Evolutionary conservation across 2,329 filamentous ascomycete genomes (phyloP).

Genomic region (Alternaria infectoria): DNA sequence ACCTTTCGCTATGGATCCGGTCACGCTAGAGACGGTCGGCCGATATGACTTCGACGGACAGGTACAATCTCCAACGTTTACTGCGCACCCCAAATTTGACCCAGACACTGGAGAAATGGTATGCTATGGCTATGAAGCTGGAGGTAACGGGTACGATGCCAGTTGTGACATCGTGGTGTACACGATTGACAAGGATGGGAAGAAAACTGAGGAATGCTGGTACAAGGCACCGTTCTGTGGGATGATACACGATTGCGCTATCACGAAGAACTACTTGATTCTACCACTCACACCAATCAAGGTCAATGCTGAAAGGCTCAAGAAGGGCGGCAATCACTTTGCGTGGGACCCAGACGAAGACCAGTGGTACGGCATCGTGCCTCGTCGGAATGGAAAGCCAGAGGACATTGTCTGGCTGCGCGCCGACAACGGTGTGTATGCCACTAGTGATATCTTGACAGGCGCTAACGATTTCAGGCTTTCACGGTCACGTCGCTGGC

Average conservation of each 20-base stretch:
- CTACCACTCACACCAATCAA: slow-evolving; percentile 50
- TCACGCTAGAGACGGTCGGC: slow-evolving; percentile 49
- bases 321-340: slow-evolving; percentile 50
- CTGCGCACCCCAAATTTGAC: slow-evolving; percentile 55
- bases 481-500: slow-evolving; percentile 53
- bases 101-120: slow-evolving; percentile 52
- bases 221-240: slow-evolving; percentile 49
- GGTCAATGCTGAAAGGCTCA: slow-evolving; percentile 43
- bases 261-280: slow-evolving; percentile 50
- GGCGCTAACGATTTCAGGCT: slow-evolving; percentile 26
- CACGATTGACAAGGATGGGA: slow-evolving; percentile 47
- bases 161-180: slow-evolving; percentile 50
- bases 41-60: slow-evolving; percentile 51
- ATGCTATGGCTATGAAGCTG: slow-evolving; percentile 52
- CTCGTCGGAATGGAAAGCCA: slow-evolving; percentile 56
- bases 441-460: neutral
- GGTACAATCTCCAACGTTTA: slow-evolving; percentile 49
- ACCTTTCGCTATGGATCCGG: slow-evolving; percentile 50
- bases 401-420: slow-evolving; percentile 62
- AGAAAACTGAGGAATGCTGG: slow-evolving; percentile 50
- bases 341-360: slow-evolving; percentile 58
- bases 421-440: slow-evolving; percentile 55
- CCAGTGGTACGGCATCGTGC: slow-evolving; percentile 63
- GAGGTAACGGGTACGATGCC: slow-evolving; percentile 42
- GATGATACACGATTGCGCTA: slow-evolving; percentile 50